Base-by-base conservation (phyloP, 2,329 filamentous ascomycete species). In the Pseudonectria buxi region DNA sequence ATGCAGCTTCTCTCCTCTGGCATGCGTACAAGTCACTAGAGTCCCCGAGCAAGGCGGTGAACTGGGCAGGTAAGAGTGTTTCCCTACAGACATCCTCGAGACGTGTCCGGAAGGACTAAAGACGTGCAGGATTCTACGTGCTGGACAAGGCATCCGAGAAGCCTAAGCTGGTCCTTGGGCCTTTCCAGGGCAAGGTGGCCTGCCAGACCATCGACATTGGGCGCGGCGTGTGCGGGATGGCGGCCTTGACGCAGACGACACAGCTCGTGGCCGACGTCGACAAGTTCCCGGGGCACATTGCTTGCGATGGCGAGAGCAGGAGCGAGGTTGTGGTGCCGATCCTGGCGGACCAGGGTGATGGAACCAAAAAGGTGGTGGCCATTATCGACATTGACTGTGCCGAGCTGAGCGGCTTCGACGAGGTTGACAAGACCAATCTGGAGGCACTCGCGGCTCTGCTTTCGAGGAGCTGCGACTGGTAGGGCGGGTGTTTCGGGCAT, bases 241-340 rank as follows among this genome's bases (percentile, higher is more conserved):
- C 84, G 1, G 85, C 83, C 2, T 54, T 69, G 15, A 71, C 65
- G 4, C 61, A 62, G 29, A 55, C 62, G 40, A 88, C 84, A 10
- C 81, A 86, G 61, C 57, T 88, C 6, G 72, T 83, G 0, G 62
- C 67, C 10, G 79, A 92, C 56, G 84, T 92, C 7, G 79, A 86
- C 28, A 54, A 63, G 33, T 90, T 90, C 52, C 81, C 83, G 0
- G 85, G 83, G 2, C 86, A 90, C 56, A 89, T 92, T 53, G 84
- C 86, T 9, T 90, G 86, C 56, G 86, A 92, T 58, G 74, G 76
- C 4, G 81, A 77, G 38, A 86, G 77, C 51, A 75, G 68, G 63
- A 89, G 85, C 55, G 86, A 92, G 66, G 81, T 92, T 55, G 86
- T 92, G 13, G 85, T 90, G 32, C 86, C 86, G 2, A 73, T 90